A percentile compares a stretch with the other conserved stretches of the same genome.
phyloP scores from a whole-genome alignment of 129 eudicot genomes.

The Silybum marianum region DNA sequence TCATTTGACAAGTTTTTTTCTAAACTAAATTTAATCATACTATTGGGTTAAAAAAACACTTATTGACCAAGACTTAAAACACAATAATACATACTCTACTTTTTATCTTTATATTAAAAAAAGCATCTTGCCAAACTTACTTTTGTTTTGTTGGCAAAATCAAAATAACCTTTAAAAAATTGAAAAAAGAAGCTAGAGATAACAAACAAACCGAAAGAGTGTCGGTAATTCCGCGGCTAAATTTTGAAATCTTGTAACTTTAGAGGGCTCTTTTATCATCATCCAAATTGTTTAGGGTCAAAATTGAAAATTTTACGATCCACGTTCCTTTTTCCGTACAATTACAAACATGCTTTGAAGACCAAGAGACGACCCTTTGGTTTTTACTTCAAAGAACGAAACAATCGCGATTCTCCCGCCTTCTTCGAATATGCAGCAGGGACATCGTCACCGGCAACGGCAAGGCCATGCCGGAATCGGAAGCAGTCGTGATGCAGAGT shows the following conservation, averaged over 20 bases:
- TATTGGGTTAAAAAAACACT: background rate
- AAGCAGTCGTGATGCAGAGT: background rate
- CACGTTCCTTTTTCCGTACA: constrained; percentile 8
- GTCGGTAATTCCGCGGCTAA: background rate
- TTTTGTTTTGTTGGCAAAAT: background rate
- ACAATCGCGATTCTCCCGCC: constrained; percentile 7
- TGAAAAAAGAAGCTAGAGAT: background rate
- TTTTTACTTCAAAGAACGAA: background rate
- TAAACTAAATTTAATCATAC: too few species aligned
- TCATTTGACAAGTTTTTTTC: too few species aligned
- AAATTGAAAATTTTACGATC: background rate
- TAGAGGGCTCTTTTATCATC: background rate
- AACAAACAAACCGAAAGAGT: background rate
- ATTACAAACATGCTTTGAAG: background rate
- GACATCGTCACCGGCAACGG: constrained; percentile 15
- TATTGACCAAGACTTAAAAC: background rate
- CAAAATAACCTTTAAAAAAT: too few species aligned
- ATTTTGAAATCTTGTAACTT: background rate
- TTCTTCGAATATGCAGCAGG: constrained; percentile 20
- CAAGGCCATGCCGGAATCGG: constrained; percentile 6
- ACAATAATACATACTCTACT: background rate
- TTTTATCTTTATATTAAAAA: too few species aligned
- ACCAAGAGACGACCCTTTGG: constrained; percentile 21
- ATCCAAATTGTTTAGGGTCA: background rate
- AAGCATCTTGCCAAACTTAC: background rate